Evolutionary conservation across 306 rosid species (phyloP).

Genomic region (Neltuma alba): DNA sequence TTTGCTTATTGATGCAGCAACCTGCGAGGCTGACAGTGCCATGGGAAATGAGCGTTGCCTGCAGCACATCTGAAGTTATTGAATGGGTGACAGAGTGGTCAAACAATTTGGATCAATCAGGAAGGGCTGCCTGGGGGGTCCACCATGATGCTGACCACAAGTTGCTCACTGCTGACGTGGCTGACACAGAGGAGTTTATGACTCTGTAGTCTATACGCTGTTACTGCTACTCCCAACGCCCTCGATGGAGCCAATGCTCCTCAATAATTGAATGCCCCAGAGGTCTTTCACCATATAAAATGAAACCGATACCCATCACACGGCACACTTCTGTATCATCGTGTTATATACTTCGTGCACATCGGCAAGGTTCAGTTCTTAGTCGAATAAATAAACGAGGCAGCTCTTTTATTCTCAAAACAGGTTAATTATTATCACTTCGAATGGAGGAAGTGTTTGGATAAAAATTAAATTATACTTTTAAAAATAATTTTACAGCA

Average conservation of each 20-base stretch:
- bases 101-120: conserved; percentile 84
- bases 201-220: background rate
- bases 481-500: no score
- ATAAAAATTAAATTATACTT: no score
- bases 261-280: background rate
- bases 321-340: background rate
- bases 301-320: background rate
- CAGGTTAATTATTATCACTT: no score
- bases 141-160: background rate
- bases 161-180: background rate
- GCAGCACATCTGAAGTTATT: conserved; percentile 85
- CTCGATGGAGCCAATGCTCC: background rate
- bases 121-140: conserved; percentile 64
- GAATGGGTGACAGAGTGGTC: conserved; percentile 80
- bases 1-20: conserved; percentile 50
- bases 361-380: background rate
- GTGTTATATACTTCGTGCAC: background rate
- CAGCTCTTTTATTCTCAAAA: background rate
- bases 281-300: background rate
- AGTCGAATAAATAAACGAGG: background rate
- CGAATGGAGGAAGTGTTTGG: no score
- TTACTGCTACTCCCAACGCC: background rate
- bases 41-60: conserved; percentile 84
- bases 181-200: background rate
- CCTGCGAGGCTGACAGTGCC: conserved; percentile 81